Conservation (phyloP, 495 filamentous ascomycete genomes). For the Venustampulla echinocandica region DNA sequence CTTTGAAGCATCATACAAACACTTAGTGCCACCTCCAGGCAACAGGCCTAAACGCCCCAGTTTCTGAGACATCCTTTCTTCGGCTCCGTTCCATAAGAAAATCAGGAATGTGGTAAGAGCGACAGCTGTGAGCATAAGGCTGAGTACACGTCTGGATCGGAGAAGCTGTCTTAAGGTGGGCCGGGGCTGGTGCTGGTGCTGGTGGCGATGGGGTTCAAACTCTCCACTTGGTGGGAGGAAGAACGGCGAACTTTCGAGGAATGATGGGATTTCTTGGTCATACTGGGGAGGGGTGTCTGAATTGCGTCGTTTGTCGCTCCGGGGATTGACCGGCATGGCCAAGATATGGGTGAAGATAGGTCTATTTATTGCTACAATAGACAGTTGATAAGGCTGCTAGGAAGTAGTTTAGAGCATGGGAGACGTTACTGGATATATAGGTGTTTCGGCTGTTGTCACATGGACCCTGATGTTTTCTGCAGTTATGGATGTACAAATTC, state of each 20-base stretch:
- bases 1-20: conserved; percentile 3
- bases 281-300: no score
- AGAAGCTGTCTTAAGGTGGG: conserved; percentile 6
- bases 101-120: background rate
- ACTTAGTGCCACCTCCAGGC: conserved; percentile 9
- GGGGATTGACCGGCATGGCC: no score
- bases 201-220: background rate
- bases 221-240: background rate
- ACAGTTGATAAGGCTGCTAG: no score
- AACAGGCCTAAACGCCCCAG: no score
- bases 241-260: conserved; percentile 13
- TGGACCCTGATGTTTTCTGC: no score
- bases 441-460: no score
- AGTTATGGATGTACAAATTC: no score
- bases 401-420: no score
- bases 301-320: no score
- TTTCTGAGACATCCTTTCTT: background rate
- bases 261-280: conserved; percentile 6
- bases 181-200: background rate
- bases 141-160: conserved; percentile 1
- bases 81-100: background rate
- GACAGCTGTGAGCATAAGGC: background rate
- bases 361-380: no score
- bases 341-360: no score
- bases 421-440: no score